These are phyloP conservation scores for Aspergillus fijiensis DNA, from an alignment of 2,329 filamentous ascomycete genomes.

Conservation along the genomic window DNA sequence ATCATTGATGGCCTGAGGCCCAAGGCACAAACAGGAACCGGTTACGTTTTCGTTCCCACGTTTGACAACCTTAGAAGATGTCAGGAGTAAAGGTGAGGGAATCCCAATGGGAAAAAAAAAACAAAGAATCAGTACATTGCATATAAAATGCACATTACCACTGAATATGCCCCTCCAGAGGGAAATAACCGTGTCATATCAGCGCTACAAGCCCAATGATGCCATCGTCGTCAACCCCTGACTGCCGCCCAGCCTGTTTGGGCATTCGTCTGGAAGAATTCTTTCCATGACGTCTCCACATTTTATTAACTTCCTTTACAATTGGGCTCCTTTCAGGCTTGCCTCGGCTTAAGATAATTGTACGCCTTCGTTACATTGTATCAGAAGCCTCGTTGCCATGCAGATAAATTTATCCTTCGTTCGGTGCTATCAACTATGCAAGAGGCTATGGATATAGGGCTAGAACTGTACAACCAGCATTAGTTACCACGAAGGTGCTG, in stretches of 20 bases:
- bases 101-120: no score
- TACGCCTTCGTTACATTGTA: not conserved
- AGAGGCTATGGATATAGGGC: constrained; percentile 9
- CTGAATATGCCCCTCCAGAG: not conserved
- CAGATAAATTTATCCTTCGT: not conserved
- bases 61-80: no score
- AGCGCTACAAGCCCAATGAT: not conserved
- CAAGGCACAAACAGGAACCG: no score
- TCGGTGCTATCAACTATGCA: not conserved
- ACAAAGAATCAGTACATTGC: no score
- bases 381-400: not conserved
- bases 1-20: no score
- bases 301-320: not conserved
- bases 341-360: not conserved
- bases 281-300: not conserved
- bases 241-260: not conserved
- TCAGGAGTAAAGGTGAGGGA: no score
- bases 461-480: not conserved
- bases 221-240: not conserved
- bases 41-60: no score
- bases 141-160: no score
- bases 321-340: not conserved
- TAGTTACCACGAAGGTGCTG: not conserved
- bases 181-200: not conserved
- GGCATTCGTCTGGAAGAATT: not conserved